Evolutionary conservation across 2,329 filamentous ascomycete genomes (phyloP).

Genomic region (Mycosphaerelloides madeirae): DNA sequence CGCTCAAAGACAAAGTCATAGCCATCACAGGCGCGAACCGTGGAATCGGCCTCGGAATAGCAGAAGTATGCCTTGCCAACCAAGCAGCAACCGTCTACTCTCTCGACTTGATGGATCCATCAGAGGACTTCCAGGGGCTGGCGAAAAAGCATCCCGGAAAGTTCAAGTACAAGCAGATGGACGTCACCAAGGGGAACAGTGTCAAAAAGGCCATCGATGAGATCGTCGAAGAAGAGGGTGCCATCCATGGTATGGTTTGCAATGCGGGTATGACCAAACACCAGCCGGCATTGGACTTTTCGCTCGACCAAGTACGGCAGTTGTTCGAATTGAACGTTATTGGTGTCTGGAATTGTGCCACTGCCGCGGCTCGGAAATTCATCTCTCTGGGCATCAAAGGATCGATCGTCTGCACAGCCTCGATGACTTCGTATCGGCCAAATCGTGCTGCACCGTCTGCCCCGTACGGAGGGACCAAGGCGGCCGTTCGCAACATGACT

Average conservation of each 20-base stretch:
- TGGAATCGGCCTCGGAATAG: slow-evolving; percentile 29
- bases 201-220: slow-evolving; percentile 26
- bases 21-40: slow-evolving; percentile 35
- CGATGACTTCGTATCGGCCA: slow-evolving; percentile 46
- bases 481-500: slow-evolving; percentile 40
- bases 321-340: slow-evolving; percentile 39
- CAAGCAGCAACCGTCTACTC: slow-evolving; percentile 27
- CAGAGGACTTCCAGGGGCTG: slow-evolving; percentile 26
- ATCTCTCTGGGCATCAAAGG: slow-evolving; percentile 44
- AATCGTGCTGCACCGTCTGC: slow-evolving; percentile 34
- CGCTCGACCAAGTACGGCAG: slow-evolving; percentile 26
- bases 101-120: slow-evolving; percentile 28
- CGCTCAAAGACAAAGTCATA: slow-evolving; percentile 41
- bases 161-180: slow-evolving; percentile 29
- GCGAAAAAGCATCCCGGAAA: slow-evolving; percentile 24
- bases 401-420: slow-evolving; percentile 45
- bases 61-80: slow-evolving; percentile 31
- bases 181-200: slow-evolving; percentile 26
- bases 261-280: slow-evolving; percentile 32
- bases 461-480: slow-evolving; percentile 43
- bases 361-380: slow-evolving; percentile 42
- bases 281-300: slow-evolving; percentile 30
- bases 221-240: slow-evolving; percentile 24
- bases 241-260: slow-evolving; percentile 26
- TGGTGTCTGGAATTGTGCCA: slow-evolving; percentile 43